These are phyloP conservation scores for Rhizopogon vulgaris DNA, from an alignment of 768 basidiomycete genomes.

Conservation along the genomic window DNA sequence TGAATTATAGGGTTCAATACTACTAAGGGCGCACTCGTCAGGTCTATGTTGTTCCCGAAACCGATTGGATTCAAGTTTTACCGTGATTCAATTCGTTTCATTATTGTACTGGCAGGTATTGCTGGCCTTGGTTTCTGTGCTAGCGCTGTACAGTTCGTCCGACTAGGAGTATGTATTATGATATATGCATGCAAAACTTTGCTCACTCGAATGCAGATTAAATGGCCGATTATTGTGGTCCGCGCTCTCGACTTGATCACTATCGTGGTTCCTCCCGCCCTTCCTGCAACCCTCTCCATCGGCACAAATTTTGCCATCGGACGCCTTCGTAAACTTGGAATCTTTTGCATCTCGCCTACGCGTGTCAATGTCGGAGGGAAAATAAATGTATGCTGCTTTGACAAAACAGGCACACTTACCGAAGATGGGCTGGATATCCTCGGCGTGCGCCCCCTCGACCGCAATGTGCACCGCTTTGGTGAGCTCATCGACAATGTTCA, in stretches of 20 bases:
- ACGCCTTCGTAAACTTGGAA: slow-evolving; percentile 78
- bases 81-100: slow-evolving; percentile 86
- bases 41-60: slow-evolving; percentile 98
- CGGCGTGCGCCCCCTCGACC: slow-evolving; percentile 83
- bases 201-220: slow-evolving; percentile 43
- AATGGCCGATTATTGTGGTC: slow-evolving; percentile 85
- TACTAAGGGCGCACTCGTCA: slow-evolving; percentile 91
- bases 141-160: slow-evolving; percentile 87
- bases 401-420: slow-evolving; percentile 97
- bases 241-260: slow-evolving; percentile 95
- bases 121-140: slow-evolving; percentile 88
- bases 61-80: slow-evolving; percentile 99
- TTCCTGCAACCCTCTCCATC: slow-evolving; percentile 95
- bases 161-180: slow-evolving; percentile 64
- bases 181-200: slow-evolving; percentile 1
- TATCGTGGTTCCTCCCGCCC: slow-evolving; percentile 93
- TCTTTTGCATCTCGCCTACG: slow-evolving; percentile 96
- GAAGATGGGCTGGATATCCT: slow-evolving; percentile 98
- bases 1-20: slow-evolving; percentile 80
- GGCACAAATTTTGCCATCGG: slow-evolving; percentile 93
- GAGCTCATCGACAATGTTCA: slow-evolving; percentile 84
- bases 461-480: slow-evolving; percentile 72
- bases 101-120: slow-evolving; percentile 85
- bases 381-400: slow-evolving; percentile 96
- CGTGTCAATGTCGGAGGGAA: slow-evolving; percentile 94